Evolutionary conservation across 176 grass and related monocot species (phyloP), one percentile per base, ranked within the genome.

Genomic region (Raddia guianensis): DNA sequence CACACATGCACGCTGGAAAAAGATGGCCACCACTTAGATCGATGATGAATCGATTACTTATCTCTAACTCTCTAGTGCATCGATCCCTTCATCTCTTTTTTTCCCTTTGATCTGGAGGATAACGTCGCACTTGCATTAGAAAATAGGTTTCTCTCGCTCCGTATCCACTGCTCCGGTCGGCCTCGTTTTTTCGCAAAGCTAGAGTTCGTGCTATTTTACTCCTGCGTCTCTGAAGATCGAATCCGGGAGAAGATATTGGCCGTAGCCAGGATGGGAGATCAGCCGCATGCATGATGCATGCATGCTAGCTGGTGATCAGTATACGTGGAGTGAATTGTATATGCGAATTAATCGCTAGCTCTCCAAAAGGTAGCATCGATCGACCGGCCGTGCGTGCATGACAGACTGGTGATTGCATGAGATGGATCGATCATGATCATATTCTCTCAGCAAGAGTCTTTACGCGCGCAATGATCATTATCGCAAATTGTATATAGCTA

Each of bases 101-200:
- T 68, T 46, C 44, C 19, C 53, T 62, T 62, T n/a, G 18, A 68
- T 40, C 37, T 40, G 37, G 37, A 40, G 50, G 76, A 72, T 60
- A 86, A 18, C 74, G 33, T 68, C 67, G 75, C 87, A 80, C 81
- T 80, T 74, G 49, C 44, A 84, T 84, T 84, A 89, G 47, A 75
- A 76, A 80, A 89, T 13, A 15, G 60, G 49, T 35, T 50, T 27
- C 12, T 1, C 56, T 15, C 21, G 2, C 18, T 37, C 20, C 72
- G 86, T 65, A 83, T 78, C 74, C 46, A 12, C 21, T 63, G 46
- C 46, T 21, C 42, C 70, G 78, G 75, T 69, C 42, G 47, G 48
- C 49, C 49, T 77, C 42, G 21, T 27, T 69, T 68, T 83, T 73
- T 64, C 58, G 4, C 74, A 44, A 71, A 48, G 21, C 79, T 61